Conservation (phyloP, 2,329 filamentous ascomycete genomes). For the Hysterium pulicare region DNA sequence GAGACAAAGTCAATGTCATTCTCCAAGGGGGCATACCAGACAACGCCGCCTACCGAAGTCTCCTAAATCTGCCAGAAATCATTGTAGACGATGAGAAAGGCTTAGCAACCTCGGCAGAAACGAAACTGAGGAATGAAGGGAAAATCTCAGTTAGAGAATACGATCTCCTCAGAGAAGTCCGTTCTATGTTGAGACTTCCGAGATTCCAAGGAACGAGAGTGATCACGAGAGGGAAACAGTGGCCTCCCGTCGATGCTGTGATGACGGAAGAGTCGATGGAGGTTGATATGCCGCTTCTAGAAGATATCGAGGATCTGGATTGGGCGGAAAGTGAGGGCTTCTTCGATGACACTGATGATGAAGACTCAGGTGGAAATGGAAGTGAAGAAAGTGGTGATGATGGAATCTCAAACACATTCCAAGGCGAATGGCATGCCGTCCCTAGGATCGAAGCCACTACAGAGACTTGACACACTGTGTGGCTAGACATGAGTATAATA, state of each 20-base stretch:
- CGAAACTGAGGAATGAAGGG: not conserved
- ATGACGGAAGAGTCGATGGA: not conserved
- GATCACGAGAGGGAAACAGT: not conserved
- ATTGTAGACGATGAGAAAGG: conserved; percentile 11
- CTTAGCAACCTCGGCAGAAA: not conserved
- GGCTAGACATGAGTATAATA: no score
- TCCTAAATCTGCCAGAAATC: conserved; percentile 37
- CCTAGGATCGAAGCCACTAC: no score
- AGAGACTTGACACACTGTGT: no score
- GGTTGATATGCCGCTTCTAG: not conserved
- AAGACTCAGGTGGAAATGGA: not conserved
- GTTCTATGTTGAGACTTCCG: not conserved
- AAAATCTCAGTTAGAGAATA: not conserved
- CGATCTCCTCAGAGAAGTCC: not conserved
- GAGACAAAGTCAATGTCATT: conserved; percentile 70
- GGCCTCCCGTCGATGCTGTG: not conserved
- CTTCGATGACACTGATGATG: not conserved
- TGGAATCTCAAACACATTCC: no score
- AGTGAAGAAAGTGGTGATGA: not conserved
- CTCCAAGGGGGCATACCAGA: conserved; percentile 39
- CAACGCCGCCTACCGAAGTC: conserved; percentile 34
- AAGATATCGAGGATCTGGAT: conserved; percentile 1
- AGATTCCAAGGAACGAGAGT: not conserved
- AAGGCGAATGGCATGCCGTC: no score
- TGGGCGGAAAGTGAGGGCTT: conserved; percentile 1